A percentile compares a stretch with the other conserved stretches of the same genome.
Evolutionary conservation across 2,329 filamentous ascomycete species (phyloP).

Genomic region (Aspergillus bombycis): DNA sequence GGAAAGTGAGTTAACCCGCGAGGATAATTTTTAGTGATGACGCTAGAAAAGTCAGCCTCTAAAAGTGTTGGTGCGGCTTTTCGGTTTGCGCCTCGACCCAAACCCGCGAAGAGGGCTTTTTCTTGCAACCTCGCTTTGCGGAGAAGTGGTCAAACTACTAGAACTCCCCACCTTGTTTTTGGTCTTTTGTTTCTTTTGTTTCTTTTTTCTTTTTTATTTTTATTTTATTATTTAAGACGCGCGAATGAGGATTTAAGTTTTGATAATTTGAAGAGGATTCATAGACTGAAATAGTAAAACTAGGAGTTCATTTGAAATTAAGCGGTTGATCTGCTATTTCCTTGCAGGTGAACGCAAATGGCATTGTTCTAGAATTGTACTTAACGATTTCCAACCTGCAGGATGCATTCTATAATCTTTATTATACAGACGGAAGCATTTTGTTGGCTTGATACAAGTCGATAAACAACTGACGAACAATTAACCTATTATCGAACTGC

Average conservation of each 20-base stretch:
- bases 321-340: neutral
- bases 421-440: neutral
- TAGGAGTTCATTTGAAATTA: neutral
- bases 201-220: neutral
- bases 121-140: slow-evolving; percentile 8
- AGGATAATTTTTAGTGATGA: slow-evolving; percentile 48
- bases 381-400: neutral
- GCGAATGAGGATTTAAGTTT: neutral
- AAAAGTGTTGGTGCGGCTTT: slow-evolving; percentile 32
- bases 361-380: neutral
- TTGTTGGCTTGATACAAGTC: neutral
- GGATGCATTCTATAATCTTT: neutral
- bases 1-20: slow-evolving; percentile 42
- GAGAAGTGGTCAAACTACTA: slow-evolving; percentile 1
- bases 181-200: neutral
- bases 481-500: neutral
- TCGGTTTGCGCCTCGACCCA: slow-evolving; percentile 25
- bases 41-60: slow-evolving; percentile 46
- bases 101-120: slow-evolving; percentile 24
- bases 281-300: neutral
- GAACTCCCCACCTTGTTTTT: slow-evolving; percentile 3
- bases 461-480: neutral
- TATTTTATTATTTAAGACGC: neutral
- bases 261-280: neutral
- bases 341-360: neutral